Evolutionary conservation across 805 yeast species (phyloP), one percentile per base, ranked within the genome.

Genomic region (Metschnikowia drakensbergensis): DNA sequence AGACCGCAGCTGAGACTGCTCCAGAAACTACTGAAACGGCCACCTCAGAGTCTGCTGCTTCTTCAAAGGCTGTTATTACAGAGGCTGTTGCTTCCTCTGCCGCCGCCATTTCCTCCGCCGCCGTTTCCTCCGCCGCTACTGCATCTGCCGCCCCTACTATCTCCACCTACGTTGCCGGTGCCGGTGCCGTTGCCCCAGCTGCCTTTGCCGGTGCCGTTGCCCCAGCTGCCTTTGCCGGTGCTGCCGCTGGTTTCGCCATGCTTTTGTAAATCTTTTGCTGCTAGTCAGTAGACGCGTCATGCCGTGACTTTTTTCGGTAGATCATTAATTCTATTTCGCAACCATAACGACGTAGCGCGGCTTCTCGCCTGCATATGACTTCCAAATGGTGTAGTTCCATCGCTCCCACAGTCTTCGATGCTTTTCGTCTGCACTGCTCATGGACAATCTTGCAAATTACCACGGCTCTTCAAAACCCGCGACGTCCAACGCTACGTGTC

Each of bases 241-340:
- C 48, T 30, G 52, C 55, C 17, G 59, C 56, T 27, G 54, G 55
- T 46, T 22, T 54, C 28, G 56, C 53, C 37, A 34, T 54, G 54
- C 43, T 52, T 34, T 44, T 53, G 46, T 54, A 54, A 47, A 41
- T 36, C 5, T 23, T 23, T 17, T 23, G 22, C 13, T 27, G 32
- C 29, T 37, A 27, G 25, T 5, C 8, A 27, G 31, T 28, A 3
- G 17, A 26, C 22, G 6, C 13, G 8, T 23, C 22, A 6, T n/a
- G 11, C 30, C 10, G 29, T 26, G 37, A 35, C 26, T 34, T 9
- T 35, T 22, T 22, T 10, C 17, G 26, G 6, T 35, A 35, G 10
- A 35, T 9, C 11, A 6, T 34, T 35, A 25, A 11, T 25, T 37
- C 17, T 11, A 11, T 37, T 37, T 37, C 23, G 40, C 30, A 37